These are phyloP conservation scores for Colletotrichum theobromicola DNA, from an alignment of 2,329 filamentous ascomycete species.

Conservation along the genomic window DNA sequence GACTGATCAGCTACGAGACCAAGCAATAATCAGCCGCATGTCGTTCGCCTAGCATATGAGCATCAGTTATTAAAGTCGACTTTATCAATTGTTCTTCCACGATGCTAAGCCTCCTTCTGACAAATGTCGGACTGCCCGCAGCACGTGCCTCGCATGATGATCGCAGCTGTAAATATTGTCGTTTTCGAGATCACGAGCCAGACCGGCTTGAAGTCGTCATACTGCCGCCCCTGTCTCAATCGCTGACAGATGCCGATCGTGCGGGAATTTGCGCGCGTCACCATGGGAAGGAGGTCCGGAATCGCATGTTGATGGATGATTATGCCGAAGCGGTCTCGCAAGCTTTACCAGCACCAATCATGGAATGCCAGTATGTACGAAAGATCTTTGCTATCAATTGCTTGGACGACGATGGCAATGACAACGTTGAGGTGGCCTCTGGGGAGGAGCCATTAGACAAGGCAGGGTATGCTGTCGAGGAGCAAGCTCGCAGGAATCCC, in stretches of 20 bases:
- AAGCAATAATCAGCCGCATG: neutral
- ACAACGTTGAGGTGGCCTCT: neutral
- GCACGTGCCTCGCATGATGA: neutral
- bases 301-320: neutral
- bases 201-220: neutral
- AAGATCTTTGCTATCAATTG: neutral
- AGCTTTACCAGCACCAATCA: neutral
- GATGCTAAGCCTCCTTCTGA: neutral
- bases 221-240: neutral
- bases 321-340: neutral
- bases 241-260: neutral
- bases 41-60: neutral
- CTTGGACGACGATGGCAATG: neutral
- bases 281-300: neutral
- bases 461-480: neutral
- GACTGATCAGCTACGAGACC: conserved; percentile 36
- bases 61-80: neutral
- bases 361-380: neutral
- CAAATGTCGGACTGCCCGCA: neutral
- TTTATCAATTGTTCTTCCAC: neutral
- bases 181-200: neutral
- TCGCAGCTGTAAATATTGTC: neutral
- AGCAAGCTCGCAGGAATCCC: neutral
- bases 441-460: neutral
- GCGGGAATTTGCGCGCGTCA: neutral